These are phyloP conservation scores for Begonia masoniana DNA, from an alignment of 306 rosid genomes.

Conservation along the genomic window DNA sequence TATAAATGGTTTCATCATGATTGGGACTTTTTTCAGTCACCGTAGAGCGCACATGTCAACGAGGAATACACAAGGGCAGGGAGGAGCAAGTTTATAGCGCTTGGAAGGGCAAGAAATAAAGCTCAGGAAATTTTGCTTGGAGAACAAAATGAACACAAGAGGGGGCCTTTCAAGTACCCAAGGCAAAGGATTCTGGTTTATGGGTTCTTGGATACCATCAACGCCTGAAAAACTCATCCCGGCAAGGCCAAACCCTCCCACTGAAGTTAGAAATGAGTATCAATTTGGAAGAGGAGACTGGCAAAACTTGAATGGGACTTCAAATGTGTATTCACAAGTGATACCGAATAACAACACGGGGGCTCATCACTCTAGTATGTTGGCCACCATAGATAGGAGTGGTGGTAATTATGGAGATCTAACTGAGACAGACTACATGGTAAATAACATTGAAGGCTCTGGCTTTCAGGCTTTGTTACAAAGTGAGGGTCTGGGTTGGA, in stretches of 20 bases:
- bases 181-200: neutral
- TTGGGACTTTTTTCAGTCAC: too few species aligned
- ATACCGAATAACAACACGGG: neutral
- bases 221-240: neutral
- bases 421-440: neutral
- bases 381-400: neutral
- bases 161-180: constrained; percentile 1
- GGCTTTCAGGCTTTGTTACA: neutral
- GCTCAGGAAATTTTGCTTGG: neutral
- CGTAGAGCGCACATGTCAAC: too few species aligned
- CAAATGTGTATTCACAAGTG: neutral
- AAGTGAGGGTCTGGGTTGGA: neutral
- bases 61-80: too few species aligned
- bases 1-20: too few species aligned
- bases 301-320: neutral
- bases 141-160: neutral
- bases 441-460: neutral
- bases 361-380: neutral
- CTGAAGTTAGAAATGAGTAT: neutral
- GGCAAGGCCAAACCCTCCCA: neutral
- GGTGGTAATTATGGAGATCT: neutral
- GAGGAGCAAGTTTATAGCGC: too few species aligned
- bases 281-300: neutral
- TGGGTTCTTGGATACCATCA: neutral
- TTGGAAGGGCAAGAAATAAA: too few species aligned